Percentiles rank a stretch among this genome's conserved stretches.
Evolutionary conservation across 2,329 filamentous ascomycete genomes (phyloP).

Genomic region (Alternaria ethzedia): DNA sequence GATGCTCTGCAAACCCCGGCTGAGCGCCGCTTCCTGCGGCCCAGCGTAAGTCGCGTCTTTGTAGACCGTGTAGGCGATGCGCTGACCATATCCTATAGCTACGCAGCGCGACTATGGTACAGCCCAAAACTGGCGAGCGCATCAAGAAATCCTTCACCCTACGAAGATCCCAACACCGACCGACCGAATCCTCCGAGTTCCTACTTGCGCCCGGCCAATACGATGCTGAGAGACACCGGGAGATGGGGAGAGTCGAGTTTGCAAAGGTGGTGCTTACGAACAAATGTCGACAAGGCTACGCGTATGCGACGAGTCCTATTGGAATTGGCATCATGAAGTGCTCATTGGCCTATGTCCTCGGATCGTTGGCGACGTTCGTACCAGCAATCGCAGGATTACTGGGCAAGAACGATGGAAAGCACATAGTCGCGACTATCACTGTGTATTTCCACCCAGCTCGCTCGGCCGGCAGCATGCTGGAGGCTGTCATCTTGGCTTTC

Average conservation of each 20-base stretch:
- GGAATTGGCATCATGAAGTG: constrained; percentile 88
- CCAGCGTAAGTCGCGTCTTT: constrained; percentile 39
- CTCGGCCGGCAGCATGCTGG: constrained; percentile 86
- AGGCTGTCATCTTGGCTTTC: constrained; percentile 78
- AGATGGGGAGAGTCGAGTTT: constrained; percentile 39
- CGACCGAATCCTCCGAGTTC: constrained; percentile 54
- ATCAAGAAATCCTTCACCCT: constrained; percentile 81
- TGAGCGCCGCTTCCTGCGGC: constrained; percentile 46
- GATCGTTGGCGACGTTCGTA: constrained; percentile 85
- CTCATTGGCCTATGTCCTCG: constrained; percentile 85
- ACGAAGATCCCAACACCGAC: constrained; percentile 54
- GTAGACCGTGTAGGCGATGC: neutral
- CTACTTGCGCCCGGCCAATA: constrained; percentile 42
- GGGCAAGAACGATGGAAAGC: constrained; percentile 87
- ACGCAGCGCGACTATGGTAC: constrained; percentile 84
- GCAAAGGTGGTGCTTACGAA: constrained; percentile 47
- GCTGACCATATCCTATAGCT: constrained; percentile 58
- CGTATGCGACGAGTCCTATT: constrained; percentile 72
- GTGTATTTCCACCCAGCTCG: constrained; percentile 94
- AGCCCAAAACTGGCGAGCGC: constrained; percentile 85
- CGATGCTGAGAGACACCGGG: constrained; percentile 36
- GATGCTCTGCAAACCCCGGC: constrained; percentile 39
- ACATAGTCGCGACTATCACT: constrained; percentile 90
- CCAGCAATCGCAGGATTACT: constrained; percentile 74
- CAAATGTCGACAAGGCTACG: constrained; percentile 51